Evolutionary conservation across 2,329 filamentous ascomycete species (phyloP).

Genomic region (Fusarium duplospermum): DNA sequence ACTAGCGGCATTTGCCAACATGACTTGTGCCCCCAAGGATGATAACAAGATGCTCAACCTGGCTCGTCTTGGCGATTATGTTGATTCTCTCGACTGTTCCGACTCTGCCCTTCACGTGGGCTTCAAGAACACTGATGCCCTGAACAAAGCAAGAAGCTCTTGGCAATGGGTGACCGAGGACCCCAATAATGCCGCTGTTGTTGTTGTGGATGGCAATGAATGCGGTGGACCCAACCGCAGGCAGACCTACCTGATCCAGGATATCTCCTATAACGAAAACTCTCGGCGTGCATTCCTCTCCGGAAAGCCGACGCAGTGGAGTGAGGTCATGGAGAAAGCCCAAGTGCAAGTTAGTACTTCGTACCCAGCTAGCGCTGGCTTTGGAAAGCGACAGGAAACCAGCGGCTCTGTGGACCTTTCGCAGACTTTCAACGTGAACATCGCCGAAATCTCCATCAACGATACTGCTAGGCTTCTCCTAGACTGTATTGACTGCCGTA

Average conservation of each 20-base stretch:
- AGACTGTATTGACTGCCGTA: neutral
- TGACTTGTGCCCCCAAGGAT: neutral
- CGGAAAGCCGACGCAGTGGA: neutral
- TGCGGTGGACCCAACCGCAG: conserved; percentile 1
- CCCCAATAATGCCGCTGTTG: neutral
- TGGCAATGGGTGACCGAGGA: neutral
- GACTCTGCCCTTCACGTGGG: neutral
- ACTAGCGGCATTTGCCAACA: conserved; percentile 1
- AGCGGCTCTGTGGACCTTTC: neutral
- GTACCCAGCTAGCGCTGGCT: neutral
- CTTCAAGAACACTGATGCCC: neutral
- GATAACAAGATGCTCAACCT: conserved; percentile 2
- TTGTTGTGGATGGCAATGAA: neutral
- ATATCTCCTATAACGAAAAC: neutral
- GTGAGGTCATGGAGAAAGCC: neutral
- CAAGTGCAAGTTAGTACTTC: neutral
- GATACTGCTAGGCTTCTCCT: neutral
- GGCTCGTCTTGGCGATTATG: neutral
- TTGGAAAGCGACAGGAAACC: neutral
- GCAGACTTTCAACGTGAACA: neutral
- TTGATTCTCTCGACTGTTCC: conserved; percentile 1
- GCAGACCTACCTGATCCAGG: neutral
- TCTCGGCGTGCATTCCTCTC: neutral
- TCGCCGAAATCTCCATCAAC: neutral
- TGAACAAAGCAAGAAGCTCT: neutral